These are phyloP conservation scores for Wickerhamomyces bovis DNA, from an alignment of 805 yeast species.

Conservation along the genomic window DNA sequence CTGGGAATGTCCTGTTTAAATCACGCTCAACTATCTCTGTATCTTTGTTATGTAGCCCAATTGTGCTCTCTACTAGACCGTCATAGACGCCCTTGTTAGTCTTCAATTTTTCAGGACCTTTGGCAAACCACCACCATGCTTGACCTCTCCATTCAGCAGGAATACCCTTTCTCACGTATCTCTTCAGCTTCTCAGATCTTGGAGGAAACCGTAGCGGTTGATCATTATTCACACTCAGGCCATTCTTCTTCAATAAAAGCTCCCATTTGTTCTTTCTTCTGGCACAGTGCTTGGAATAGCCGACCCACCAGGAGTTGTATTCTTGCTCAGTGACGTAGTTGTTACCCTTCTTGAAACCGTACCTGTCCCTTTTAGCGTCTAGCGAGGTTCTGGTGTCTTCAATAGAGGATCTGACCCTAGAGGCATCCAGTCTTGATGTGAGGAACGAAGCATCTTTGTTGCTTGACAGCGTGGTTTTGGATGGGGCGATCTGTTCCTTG, in stretches of 20 bases:
- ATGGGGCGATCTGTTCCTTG: neutral
- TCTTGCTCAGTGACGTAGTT: slow-evolving; percentile 44
- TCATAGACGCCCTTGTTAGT: slow-evolving; percentile 73
- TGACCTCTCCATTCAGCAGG: slow-evolving; percentile 97
- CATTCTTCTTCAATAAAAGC: slow-evolving; percentile 56
- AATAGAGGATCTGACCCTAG: slow-evolving; percentile 10
- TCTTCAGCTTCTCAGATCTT: slow-evolving; percentile 67
- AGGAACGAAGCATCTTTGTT: neutral
- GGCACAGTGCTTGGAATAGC: slow-evolving; percentile 55
- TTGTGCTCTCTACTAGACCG: slow-evolving; percentile 53
- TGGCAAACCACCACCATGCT: slow-evolving; percentile 95
- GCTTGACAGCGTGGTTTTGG: neutral
- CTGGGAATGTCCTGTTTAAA: slow-evolving; percentile 91
- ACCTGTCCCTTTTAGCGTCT: slow-evolving; percentile 50
- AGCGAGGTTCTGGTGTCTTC: slow-evolving; percentile 5
- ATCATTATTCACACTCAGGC: slow-evolving; percentile 44
- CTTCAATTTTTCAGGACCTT: slow-evolving; percentile 68
- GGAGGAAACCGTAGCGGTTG: slow-evolving; percentile 70
- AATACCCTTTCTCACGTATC: slow-evolving; percentile 83
- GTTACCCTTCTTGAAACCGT: slow-evolving; percentile 77
- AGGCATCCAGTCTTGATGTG: slow-evolving; percentile 3
- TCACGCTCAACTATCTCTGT: slow-evolving; percentile 93
- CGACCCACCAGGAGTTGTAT: slow-evolving; percentile 72
- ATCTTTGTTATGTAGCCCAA: slow-evolving; percentile 54
- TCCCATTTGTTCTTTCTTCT: slow-evolving; percentile 78